These are phyloP conservation scores for Pholiota conissans DNA, from an alignment of 768 basidiomycete species.

Conservation along the genomic window DNA sequence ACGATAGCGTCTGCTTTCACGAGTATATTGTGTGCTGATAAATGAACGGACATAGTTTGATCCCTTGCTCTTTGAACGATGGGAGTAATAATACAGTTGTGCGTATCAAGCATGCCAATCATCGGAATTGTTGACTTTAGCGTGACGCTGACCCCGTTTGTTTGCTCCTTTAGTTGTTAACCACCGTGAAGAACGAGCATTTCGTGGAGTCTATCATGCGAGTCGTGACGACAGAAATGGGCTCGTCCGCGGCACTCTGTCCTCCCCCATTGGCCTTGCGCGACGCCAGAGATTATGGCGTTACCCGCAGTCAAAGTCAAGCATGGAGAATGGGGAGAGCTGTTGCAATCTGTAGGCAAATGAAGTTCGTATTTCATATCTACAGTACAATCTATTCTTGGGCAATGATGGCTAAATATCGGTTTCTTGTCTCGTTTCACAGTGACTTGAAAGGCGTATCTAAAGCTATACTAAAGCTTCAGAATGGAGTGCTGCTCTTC, in stretches of 20 bases:
- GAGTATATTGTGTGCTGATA: background rate
- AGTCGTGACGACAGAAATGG: conserved; percentile 52
- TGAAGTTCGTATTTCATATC: conserved; percentile 25
- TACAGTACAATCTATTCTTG: background rate
- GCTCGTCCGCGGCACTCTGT: conserved; percentile 47
- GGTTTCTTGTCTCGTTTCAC: background rate
- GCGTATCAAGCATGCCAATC: background rate
- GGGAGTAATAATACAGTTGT: conserved; percentile 32
- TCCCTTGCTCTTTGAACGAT: conserved; percentile 30
- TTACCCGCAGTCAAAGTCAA: conserved; percentile 55
- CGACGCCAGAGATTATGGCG: conserved; percentile 37
- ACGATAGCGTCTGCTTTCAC: background rate
- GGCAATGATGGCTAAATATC: background rate
- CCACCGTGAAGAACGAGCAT: conserved; percentile 40
- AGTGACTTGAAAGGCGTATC: conserved; percentile 29
- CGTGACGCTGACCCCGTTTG: background rate
- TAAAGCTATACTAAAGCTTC: conserved; percentile 28
- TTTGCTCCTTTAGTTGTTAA: conserved; percentile 31
- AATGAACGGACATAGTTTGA: conserved; percentile 15
- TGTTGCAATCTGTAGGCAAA: conserved; percentile 49
- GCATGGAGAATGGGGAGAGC: conserved; percentile 66
- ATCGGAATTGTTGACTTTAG: background rate
- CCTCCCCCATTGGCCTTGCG: conserved; percentile 37
- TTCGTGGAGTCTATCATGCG: conserved; percentile 47
- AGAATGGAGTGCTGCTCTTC: conserved; percentile 42